Evolutionary conservation across 148 eudicot genomes (phyloP), one percentile per base, ranked within the genome.

Genomic region (Rhododendron vialii): DNA sequence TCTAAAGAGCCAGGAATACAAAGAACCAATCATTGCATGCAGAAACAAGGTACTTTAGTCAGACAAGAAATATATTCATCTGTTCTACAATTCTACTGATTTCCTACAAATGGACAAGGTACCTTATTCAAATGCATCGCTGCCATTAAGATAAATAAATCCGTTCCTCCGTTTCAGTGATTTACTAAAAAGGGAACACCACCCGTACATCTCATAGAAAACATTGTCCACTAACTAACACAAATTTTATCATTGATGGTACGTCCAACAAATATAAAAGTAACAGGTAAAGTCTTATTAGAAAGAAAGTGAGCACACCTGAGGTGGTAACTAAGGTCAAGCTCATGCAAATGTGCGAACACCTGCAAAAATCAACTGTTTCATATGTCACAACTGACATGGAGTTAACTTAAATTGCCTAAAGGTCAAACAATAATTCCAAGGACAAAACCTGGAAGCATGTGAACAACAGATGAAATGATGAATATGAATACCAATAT

Each of bases 291-390:
- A 74, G 48, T 36, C 26, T 75, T 50, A 48, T n/a, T 15, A 86
- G 18, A 69, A 28, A 63, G 59, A 51, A 33, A 35, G 59, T 47
- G n/a, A 50, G 59, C 65, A 69, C 92, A 96, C 99, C 99, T 96
- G 48, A 96, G 98, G 89, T 96, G 99, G 88, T 91, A 96, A 71
- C 89, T 92, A 61, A 96, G 95, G 88, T 96, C 99, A 81, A 96
- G 99, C 67, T 95, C 98, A 85, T 95, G 99, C 89, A 96, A 88
- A 92, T 96, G 98, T 69, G 94, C 85, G 80, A 96, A 96, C 41
- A 96, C 99, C 99, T 96, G 95, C 91, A 91, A 41, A 83, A 85
- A 74, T 83, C 74, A 87, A 48, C 30, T 35, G 67, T 74, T 28
- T 43, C 57, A 86, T 45, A 76, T 22, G 73, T 57, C 81, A 71